These are phyloP conservation scores for Ampelomyces quisqualis DNA, from an alignment of 2,329 filamentous ascomycete genomes.

Conservation along the genomic window DNA sequence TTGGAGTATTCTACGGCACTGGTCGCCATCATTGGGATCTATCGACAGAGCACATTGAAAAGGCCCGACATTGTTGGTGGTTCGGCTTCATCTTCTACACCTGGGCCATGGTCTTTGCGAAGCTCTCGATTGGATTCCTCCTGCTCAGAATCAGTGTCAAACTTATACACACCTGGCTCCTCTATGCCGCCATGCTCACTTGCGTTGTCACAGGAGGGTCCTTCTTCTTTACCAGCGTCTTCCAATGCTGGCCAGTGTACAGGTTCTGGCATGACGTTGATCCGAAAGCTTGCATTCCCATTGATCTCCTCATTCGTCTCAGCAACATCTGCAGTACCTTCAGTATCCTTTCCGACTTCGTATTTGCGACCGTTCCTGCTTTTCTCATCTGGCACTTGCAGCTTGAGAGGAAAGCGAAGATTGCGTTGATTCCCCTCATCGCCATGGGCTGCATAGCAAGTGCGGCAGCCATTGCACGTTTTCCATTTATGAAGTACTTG, in stretches of 20 bases:
- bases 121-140: constrained; percentile 38
- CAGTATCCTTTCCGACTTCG: constrained; percentile 52
- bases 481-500: constrained; percentile 34
- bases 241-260: constrained; percentile 54
- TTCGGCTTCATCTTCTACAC: constrained; percentile 40
- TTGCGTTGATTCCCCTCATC: constrained; percentile 51
- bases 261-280: constrained; percentile 52
- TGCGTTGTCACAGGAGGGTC: constrained; percentile 40
- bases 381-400: constrained; percentile 54
- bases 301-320: constrained; percentile 43
- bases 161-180: constrained; percentile 38
- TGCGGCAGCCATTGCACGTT: constrained; percentile 36
- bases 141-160: constrained; percentile 35
- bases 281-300: constrained; percentile 47
- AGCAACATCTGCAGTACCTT: constrained; percentile 52
- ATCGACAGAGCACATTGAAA: constrained; percentile 17
- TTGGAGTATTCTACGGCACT: constrained; percentile 35
- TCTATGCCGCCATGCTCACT: constrained; percentile 43
- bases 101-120: constrained; percentile 35
- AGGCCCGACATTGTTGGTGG: constrained; percentile 35
- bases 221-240: constrained; percentile 51
- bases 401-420: constrained; percentile 53
- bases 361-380: constrained; percentile 53
- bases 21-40: constrained; percentile 33
- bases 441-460: constrained; percentile 52